Conservation (phyloP, 352 stramenopile species). For the Phytopythium kandeliae region DNA sequence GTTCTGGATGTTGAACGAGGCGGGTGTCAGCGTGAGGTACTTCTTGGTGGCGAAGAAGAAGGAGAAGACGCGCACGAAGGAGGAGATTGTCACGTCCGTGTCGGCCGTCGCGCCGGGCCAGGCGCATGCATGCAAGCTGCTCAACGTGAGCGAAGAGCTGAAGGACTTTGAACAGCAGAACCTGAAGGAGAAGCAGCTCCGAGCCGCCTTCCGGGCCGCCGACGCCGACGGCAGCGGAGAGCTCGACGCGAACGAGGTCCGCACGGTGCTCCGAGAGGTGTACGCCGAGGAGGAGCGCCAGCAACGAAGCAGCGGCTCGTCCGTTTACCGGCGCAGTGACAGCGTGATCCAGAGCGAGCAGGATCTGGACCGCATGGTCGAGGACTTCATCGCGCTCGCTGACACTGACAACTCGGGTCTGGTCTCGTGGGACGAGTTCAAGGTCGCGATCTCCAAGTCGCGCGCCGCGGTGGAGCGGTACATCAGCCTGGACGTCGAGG, state of each 20-base stretch:
- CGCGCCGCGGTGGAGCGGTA: slow-evolving; percentile 61
- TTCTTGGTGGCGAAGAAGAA: slow-evolving; percentile 74
- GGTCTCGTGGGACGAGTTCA: slow-evolving; percentile 87
- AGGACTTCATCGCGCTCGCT: slow-evolving; percentile 75
- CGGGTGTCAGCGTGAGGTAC: slow-evolving; percentile 74
- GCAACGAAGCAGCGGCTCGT: slow-evolving; percentile 17
- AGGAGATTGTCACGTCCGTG: slow-evolving; percentile 55
- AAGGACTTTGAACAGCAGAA: slow-evolving; percentile 69
- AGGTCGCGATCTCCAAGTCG: slow-evolving; percentile 75
- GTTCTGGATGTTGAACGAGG: slow-evolving; percentile 85
- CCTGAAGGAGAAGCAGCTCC: slow-evolving; percentile 84
- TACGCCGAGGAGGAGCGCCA: slow-evolving; percentile 66
- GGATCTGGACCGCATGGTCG: slow-evolving; percentile 48
- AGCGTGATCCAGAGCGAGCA: slow-evolving; percentile 52
- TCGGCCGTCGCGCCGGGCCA: slow-evolving; percentile 39
- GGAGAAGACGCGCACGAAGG: slow-evolving; percentile 31
- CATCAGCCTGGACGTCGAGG: slow-evolving; percentile 74
- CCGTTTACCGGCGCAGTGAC: slow-evolving; percentile 30
- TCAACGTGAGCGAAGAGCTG: slow-evolving; percentile 61
- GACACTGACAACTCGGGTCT: slow-evolving; percentile 73
- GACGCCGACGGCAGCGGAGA: slow-evolving; percentile 74
- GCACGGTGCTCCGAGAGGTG: slow-evolving; percentile 60
- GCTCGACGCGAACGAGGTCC: slow-evolving; percentile 73
- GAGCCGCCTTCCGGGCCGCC: slow-evolving; percentile 68
- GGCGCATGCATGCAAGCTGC: slow-evolving; percentile 52